Conservation (phyloP, 371 early-diverging fungal genomes). For the Rhizopus delemar region DNA sequence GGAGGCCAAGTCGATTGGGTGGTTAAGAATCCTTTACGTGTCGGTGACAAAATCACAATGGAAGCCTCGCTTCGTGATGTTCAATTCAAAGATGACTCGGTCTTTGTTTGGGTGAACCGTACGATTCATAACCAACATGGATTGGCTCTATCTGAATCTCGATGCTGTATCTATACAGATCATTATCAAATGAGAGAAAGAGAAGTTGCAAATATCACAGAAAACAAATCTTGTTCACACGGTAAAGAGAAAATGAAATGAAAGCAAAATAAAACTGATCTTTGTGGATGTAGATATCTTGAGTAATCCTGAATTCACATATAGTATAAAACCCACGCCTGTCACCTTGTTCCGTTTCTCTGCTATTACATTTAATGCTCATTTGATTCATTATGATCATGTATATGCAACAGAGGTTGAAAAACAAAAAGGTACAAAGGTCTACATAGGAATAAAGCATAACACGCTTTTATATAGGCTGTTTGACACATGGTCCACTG, state of each 20-base stretch:
- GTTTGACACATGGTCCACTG: slow-evolving; percentile 78
- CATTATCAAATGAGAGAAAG: slow-evolving; percentile 10
- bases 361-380: slow-evolving; percentile 84
- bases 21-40: slow-evolving; percentile 58
- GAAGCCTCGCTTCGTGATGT: slow-evolving; percentile 53
- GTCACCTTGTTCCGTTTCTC: slow-evolving; percentile 82
- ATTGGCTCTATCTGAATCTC: slow-evolving; percentile 60
- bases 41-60: slow-evolving; percentile 62
- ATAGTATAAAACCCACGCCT: slow-evolving; percentile 56
- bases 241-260: background rate
- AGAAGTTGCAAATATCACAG: background rate
- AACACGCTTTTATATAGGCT: slow-evolving; percentile 29
- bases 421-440: slow-evolving; percentile 57
- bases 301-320: slow-evolving; percentile 53
- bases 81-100: slow-evolving; percentile 56
- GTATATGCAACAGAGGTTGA: slow-evolving; percentile 70
- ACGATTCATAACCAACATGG: slow-evolving; percentile 63
- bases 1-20: slow-evolving; percentile 71
- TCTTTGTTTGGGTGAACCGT: slow-evolving; percentile 66
- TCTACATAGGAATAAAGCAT: background rate
- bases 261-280: background rate
- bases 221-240: background rate
- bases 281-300: background rate
- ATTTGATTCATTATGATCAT: slow-evolving; percentile 82
- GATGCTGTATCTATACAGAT: slow-evolving; percentile 68